Conservation (phyloP, 2,329 filamentous ascomycete genomes). For the Allantophomopsis cytisporea region DNA sequence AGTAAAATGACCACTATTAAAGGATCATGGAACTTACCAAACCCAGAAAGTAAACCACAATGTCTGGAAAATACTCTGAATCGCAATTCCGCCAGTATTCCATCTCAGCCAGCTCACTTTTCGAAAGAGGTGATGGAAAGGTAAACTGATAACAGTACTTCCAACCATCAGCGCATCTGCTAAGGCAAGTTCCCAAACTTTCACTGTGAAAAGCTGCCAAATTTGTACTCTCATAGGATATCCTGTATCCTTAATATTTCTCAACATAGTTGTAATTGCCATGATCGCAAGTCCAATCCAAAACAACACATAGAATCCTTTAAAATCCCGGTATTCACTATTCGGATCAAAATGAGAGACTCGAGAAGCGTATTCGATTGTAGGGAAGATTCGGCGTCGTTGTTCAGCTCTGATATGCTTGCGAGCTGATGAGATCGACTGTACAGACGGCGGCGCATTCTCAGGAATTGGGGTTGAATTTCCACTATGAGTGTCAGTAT, state of each 20-base stretch:
- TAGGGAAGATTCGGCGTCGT: conserved; percentile 77
- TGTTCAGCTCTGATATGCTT: conserved; percentile 74
- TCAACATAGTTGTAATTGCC: conserved; percentile 85
- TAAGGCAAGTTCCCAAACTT: conserved; percentile 74
- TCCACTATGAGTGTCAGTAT: conserved; percentile 37
- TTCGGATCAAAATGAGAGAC: conserved; percentile 91
- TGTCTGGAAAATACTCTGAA: conserved; percentile 74
- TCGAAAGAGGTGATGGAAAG: conserved; percentile 57
- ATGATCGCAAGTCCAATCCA: conserved; percentile 97
- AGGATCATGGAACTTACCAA: conserved; percentile 25
- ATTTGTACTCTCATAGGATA: conserved; percentile 75
- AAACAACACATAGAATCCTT: conserved; percentile 95
- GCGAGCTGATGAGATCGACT: conserved; percentile 72
- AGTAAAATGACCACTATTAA: not conserved
- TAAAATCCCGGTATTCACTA: conserved; percentile 87
- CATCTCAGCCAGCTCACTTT: conserved; percentile 48
- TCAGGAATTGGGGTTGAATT: conserved; percentile 71
- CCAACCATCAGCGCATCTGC: conserved; percentile 78
- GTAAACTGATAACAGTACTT: conserved; percentile 58
- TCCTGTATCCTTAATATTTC: conserved; percentile 89
- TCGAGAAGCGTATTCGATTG: conserved; percentile 78
- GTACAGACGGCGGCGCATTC: conserved; percentile 86
- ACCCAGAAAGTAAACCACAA: conserved; percentile 77
- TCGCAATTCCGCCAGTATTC: conserved; percentile 60
- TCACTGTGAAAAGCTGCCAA: conserved; percentile 77